Percentiles rank a stretch among this genome's conserved stretches.
These are phyloP conservation scores for Lachancea meyersii DNA, from an alignment of 805 yeast species.

Conservation along the genomic window DNA sequence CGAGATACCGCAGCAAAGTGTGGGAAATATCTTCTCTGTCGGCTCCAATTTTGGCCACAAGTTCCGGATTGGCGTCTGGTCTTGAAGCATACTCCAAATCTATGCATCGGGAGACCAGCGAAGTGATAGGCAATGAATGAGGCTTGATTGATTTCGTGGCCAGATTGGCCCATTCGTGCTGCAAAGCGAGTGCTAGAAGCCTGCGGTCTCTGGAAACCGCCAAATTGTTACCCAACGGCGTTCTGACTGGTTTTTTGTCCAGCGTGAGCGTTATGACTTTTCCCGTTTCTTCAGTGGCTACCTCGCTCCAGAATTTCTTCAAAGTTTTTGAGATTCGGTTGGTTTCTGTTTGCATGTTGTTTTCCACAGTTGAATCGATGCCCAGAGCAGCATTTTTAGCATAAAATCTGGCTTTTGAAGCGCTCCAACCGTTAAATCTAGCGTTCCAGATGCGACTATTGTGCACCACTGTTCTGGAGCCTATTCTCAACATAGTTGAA, in stretches of 20 bases:
- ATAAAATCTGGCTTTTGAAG: constrained; percentile 3
- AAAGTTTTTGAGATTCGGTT: constrained; percentile 64
- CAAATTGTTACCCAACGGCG: constrained; percentile 74
- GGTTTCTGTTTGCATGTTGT: constrained; percentile 52
- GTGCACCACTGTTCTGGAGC: not conserved
- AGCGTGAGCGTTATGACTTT: constrained; percentile 49
- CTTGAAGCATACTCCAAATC: constrained; percentile 50
- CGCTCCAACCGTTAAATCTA: not conserved
- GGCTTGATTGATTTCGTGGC: constrained; percentile 64
- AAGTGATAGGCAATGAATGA: constrained; percentile 79
- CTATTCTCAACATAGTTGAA: too few species aligned
- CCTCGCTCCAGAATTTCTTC: constrained; percentile 77
- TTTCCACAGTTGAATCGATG: constrained; percentile 40
- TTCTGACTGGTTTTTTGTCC: constrained; percentile 70
- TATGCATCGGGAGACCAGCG: constrained; percentile 78
- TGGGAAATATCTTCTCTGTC: constrained; percentile 47
- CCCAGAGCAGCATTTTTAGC: constrained; percentile 23
- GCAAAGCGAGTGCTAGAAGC: constrained; percentile 65
- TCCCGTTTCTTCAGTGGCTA: constrained; percentile 33
- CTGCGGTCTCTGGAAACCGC: constrained; percentile 54
- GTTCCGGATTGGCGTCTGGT: constrained; percentile 38
- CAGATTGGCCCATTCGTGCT: constrained; percentile 82
- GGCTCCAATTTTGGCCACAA: constrained; percentile 56
- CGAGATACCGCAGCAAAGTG: constrained; percentile 72
- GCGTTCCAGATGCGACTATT: not conserved